phyloP scores from a whole-genome alignment of 2,329 filamentous ascomycete genomes.

The Aspergillus novofumigatus region DNA sequence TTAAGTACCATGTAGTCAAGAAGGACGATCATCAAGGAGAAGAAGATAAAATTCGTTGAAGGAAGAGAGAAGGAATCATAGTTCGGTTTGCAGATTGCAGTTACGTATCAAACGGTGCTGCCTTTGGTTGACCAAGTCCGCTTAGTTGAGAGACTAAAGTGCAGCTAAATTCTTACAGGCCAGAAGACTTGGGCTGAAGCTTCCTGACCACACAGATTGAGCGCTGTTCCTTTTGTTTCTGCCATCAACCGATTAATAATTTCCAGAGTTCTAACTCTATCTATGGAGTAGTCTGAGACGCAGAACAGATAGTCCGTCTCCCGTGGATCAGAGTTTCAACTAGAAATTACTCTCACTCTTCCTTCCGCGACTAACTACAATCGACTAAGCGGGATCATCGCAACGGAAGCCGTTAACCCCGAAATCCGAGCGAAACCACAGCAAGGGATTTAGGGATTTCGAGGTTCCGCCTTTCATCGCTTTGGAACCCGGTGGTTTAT shows the following conservation, averaged over 20 bases:
- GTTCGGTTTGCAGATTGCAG: background rate
- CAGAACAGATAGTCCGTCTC: background rate
- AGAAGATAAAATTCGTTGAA: background rate
- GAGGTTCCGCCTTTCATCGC: background rate
- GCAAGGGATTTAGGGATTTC: background rate
- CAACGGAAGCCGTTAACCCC: conserved; percentile 3
- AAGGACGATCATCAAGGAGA: background rate
- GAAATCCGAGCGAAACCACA: background rate
- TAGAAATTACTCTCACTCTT: background rate
- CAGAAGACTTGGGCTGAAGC: background rate
- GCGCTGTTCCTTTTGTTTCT: background rate
- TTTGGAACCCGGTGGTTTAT: too few species aligned
- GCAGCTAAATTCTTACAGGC: background rate
- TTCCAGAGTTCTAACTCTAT: background rate
- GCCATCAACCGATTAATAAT: background rate
- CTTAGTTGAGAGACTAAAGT: background rate
- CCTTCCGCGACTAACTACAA: background rate
- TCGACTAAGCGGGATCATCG: background rate
- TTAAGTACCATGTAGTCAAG: background rate
- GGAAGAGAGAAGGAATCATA: background rate
- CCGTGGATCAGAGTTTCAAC: too few species aligned
- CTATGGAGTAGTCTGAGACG: background rate
- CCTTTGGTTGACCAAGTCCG: background rate
- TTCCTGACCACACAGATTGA: background rate
- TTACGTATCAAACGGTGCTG: background rate